Evolutionary conservation across 768 basidiomycete genomes (phyloP).

Genomic region (Lactarius hengduanensis): DNA sequence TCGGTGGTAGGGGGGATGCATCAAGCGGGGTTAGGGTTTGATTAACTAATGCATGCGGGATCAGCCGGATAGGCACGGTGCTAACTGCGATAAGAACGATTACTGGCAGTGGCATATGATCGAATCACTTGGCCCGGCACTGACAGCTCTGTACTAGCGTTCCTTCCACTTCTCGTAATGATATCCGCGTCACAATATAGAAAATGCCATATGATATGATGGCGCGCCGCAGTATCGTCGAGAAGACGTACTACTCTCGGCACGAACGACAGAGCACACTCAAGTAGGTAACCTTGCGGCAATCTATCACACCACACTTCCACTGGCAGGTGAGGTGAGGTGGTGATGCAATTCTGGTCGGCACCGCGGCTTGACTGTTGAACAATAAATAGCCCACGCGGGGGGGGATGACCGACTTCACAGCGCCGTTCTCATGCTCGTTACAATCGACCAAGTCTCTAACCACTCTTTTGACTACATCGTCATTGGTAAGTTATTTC

Average conservation of each 20-base stretch:
- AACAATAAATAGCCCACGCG: not conserved
- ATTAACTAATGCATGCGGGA: not conserved
- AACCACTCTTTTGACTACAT: slow-evolving; percentile 29
- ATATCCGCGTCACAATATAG: too few species aligned
- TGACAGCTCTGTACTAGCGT: too few species aligned
- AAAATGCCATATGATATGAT: not conserved
- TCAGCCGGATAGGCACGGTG: too few species aligned
- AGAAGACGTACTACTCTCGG: too few species aligned
- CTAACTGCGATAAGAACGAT: not conserved
- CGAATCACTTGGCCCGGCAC: too few species aligned
- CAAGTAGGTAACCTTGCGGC: too few species aligned
- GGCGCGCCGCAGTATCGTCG: too few species aligned
- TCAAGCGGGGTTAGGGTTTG: slow-evolving; percentile 16
- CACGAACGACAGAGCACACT: too few species aligned
- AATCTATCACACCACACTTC: too few species aligned
- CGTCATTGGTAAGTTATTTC: slow-evolving; percentile 17
- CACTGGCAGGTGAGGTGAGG: too few species aligned
- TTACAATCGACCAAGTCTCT: slow-evolving; percentile 23
- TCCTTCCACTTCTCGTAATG: too few species aligned
- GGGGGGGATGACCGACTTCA: not conserved
- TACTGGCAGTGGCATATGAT: not conserved
- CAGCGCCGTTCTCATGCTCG: slow-evolving; percentile 17
- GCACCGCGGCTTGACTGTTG: not conserved
- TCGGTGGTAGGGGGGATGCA: not conserved
- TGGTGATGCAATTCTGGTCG: not conserved